A percentile compares a stretch with the other conserved stretches of the same genome.
These are phyloP conservation scores for Fraxinus sp. DNA, from an alignment of 305 asterid species.

Conservation along the genomic window DNA sequence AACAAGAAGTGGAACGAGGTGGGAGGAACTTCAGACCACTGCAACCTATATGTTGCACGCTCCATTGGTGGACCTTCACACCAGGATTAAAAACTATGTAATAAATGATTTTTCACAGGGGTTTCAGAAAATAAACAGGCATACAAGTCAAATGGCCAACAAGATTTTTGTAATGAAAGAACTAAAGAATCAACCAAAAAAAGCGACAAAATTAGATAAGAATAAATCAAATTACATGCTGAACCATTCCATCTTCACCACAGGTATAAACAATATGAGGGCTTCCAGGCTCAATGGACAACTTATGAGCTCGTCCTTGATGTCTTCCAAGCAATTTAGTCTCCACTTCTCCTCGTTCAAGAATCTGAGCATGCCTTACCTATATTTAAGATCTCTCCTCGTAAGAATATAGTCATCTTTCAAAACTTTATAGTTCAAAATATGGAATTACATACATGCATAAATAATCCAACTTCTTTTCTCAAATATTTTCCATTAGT, in stretches of 20 bases:
- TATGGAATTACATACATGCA: slow-evolving; percentile 5
- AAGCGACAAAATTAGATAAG: background rate
- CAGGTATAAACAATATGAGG: slow-evolving; percentile 80
- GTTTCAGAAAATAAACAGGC: background rate
- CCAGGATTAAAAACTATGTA: background rate
- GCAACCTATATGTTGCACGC: background rate
- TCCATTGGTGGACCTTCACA: background rate
- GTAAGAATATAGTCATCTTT: slow-evolving; percentile 9
- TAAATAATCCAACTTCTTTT: slow-evolving; percentile 4
- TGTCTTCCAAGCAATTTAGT: slow-evolving; percentile 64
- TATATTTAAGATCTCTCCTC: slow-evolving; percentile 28
- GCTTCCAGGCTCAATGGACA: slow-evolving; percentile 90
- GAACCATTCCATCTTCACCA: slow-evolving; percentile 92
- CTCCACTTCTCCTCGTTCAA: slow-evolving; percentile 60
- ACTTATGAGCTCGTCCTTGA: slow-evolving; percentile 69
- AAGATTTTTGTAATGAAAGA: background rate
- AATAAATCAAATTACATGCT: slow-evolving; percentile 58
- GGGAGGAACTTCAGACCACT: background rate
- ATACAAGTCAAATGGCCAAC: background rate
- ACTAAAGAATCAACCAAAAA: background rate
- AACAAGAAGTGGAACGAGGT: background rate
- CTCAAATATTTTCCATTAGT: background rate
- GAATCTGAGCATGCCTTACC: slow-evolving; percentile 83
- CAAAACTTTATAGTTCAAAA: background rate
- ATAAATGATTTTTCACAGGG: background rate